A percentile compares a stretch with the other conserved stretches of the same genome.
Conservation (phyloP, 1,284 basidiomycete genomes). For the Leccinum pachyderme region DNA sequence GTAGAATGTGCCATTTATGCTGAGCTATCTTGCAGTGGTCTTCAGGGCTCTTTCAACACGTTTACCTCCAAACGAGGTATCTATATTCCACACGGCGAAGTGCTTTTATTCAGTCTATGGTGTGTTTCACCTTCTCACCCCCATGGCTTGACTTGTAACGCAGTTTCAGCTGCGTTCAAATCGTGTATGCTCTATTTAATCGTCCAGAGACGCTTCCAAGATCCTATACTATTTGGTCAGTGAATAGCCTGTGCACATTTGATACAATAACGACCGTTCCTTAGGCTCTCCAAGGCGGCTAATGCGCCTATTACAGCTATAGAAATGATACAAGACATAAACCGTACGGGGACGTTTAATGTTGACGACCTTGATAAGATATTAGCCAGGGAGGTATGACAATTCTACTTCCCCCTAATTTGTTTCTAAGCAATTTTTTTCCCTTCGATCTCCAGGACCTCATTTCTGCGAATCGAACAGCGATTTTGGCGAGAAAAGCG, state of each 20-base stretch:
- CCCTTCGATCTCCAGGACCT: conserved; percentile 34
- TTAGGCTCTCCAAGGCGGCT: conserved; percentile 60
- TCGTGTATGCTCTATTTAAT: conserved; percentile 82
- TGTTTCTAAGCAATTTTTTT: conserved; percentile 2
- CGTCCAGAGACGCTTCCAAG: conserved; percentile 80
- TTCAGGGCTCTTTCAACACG: conserved; percentile 83
- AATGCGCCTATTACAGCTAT: conserved; percentile 64
- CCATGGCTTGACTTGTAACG: conserved; percentile 1
- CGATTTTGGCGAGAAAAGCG: conserved; percentile 36
- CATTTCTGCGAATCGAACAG: conserved; percentile 40
- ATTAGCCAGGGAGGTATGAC: conserved; percentile 47
- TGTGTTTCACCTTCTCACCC: conserved; percentile 31
- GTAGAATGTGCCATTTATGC: neutral
- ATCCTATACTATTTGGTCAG: conserved; percentile 76
- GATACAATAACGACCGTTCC: neutral
- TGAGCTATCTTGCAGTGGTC: conserved; percentile 50
- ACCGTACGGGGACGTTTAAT: conserved; percentile 58
- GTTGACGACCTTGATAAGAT: conserved; percentile 55
- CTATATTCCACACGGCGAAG: conserved; percentile 81
- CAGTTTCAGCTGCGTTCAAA: conserved; percentile 74
- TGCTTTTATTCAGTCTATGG: conserved; percentile 82
- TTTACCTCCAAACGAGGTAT: conserved; percentile 65
- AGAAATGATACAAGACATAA: conserved; percentile 59
- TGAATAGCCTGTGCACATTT: neutral
- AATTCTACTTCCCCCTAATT: conserved; percentile 13